phyloP scores from a whole-genome alignment of 495 filamentous ascomycete species.

The Penicillium daleae region DNA sequence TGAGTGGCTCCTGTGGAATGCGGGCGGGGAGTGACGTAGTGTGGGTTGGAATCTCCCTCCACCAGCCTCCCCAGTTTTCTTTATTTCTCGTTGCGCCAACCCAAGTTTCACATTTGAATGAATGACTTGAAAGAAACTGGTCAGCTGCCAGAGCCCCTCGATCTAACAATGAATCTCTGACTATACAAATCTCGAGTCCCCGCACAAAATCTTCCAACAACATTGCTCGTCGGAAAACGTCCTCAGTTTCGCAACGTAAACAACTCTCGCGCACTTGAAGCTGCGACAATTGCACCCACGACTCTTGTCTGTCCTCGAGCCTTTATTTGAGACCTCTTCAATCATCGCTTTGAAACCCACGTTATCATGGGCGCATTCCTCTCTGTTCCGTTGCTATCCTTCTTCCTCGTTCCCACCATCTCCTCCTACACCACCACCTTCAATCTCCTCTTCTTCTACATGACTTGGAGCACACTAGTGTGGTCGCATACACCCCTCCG shows the following conservation, averaged over 20 bases:
- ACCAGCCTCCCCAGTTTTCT: slow-evolving; percentile 15
- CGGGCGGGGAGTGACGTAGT: slow-evolving; percentile 28
- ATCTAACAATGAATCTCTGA: slow-evolving; percentile 1
- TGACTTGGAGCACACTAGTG: slow-evolving; percentile 85
- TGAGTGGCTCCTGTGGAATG: slow-evolving; percentile 15
- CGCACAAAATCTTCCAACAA: neutral
- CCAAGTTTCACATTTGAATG: slow-evolving; percentile 3
- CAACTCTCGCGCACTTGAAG: neutral
- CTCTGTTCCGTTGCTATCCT: slow-evolving; percentile 70
- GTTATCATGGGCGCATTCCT: slow-evolving; percentile 63
- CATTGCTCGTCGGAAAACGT: neutral
- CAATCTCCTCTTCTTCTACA: slow-evolving; percentile 88
- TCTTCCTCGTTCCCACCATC: slow-evolving; percentile 60
- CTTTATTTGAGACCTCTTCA: neutral
- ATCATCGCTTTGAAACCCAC: neutral
- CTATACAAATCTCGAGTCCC: neutral
- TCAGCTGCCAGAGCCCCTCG: neutral
- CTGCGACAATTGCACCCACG: neutral
- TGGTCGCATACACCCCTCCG: slow-evolving; percentile 73
- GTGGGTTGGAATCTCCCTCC: slow-evolving; percentile 3
- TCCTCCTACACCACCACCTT: slow-evolving; percentile 73
- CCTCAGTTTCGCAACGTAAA: neutral
- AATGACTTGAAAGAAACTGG: slow-evolving; percentile 2
- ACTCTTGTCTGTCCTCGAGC: neutral
- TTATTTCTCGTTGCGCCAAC: slow-evolving; percentile 3